Conservation (phyloP, 1,139 yeast species). For the Kodamaea arcana region DNA sequence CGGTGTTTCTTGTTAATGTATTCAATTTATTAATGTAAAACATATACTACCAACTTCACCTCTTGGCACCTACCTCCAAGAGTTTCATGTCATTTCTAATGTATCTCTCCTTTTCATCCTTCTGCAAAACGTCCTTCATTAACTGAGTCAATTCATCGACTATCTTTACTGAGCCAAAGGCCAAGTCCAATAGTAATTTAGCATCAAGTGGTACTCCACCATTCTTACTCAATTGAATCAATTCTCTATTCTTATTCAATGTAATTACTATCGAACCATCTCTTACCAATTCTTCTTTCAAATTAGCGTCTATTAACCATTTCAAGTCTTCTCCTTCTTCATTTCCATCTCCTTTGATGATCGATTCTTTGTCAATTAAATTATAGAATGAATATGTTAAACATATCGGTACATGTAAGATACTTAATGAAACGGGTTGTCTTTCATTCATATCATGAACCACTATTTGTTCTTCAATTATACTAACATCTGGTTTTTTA, state of each 20-base stretch:
- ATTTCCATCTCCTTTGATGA: conserved; percentile 56
- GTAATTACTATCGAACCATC: conserved; percentile 84
- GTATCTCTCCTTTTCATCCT: conserved; percentile 46
- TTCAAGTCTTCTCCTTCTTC: conserved; percentile 44
- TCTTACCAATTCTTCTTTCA: conserved; percentile 71
- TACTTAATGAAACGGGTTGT: conserved; percentile 80
- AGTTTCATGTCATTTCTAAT: conserved; percentile 25
- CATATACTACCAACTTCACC: conserved; percentile 19
- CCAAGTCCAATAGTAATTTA: conserved; percentile 60
- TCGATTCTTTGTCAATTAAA: conserved; percentile 58
- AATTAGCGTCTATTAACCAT: conserved; percentile 70
- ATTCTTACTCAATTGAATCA: conserved; percentile 84
- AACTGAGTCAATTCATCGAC: conserved; percentile 64
- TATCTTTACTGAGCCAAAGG: conserved; percentile 59
- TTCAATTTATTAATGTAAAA: neutral
- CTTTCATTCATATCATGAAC: conserved; percentile 73
- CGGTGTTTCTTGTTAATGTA: too few species aligned
- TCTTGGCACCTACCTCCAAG: conserved; percentile 37
- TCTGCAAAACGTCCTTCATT: conserved; percentile 53
- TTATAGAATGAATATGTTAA: conserved; percentile 85
- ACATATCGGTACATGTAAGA: conserved; percentile 86
- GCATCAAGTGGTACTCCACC: conserved; percentile 91
- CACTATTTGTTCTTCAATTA: conserved; percentile 54
- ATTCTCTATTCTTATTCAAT: conserved; percentile 81
- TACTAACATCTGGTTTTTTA: conserved; percentile 76